phyloP scores from a whole-genome alignment of 1,284 basidiomycete species.

The Acaromyces ingoldii region DNA sequence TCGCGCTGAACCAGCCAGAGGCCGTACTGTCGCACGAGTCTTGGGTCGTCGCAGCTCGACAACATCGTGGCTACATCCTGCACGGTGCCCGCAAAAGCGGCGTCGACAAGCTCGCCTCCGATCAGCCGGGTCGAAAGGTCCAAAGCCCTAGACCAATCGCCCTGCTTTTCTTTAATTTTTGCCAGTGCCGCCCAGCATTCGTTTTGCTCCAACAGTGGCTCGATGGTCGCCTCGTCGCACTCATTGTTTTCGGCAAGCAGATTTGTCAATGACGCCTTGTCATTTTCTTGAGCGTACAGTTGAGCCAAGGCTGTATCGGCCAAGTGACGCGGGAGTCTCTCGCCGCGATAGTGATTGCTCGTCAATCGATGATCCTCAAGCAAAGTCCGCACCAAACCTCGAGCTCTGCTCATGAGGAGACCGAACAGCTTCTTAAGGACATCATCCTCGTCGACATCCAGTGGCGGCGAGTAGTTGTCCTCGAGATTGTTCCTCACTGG shows the following conservation, averaged over 20 bases:
- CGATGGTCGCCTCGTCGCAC: conserved; percentile 17
- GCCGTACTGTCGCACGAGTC: conserved; percentile 21
- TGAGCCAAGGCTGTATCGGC: conserved; percentile 11
- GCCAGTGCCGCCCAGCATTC: conserved; percentile 14
- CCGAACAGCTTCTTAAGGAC: conserved; percentile 8
- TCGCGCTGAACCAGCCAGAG: conserved; percentile 38
- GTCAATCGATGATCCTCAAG: conserved; percentile 1
- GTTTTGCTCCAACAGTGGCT: conserved; percentile 11
- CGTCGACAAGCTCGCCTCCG: conserved; percentile 25
- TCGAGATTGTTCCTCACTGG: conserved; percentile 20
- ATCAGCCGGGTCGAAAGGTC: conserved; percentile 22
- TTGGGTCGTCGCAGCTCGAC: conserved; percentile 8
- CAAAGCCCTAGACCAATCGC: conserved; percentile 17
- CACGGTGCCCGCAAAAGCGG: conserved; percentile 10
- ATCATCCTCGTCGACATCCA: conserved; percentile 15
- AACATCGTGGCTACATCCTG: conserved; percentile 19
- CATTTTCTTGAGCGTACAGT: background rate
- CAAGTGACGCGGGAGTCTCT: background rate
- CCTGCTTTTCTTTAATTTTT: conserved; percentile 13
- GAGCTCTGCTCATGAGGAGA: conserved; percentile 16
- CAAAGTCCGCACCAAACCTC: conserved; percentile 18
- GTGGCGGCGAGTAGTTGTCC: conserved; percentile 30
- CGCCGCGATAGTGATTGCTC: no score
- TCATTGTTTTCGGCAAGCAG: conserved; percentile 17
- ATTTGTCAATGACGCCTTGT: conserved; percentile 9